These are phyloP conservation scores for Phytophthora rubi DNA, from an alignment of 352 stramenopile species.

Conservation along the genomic window DNA sequence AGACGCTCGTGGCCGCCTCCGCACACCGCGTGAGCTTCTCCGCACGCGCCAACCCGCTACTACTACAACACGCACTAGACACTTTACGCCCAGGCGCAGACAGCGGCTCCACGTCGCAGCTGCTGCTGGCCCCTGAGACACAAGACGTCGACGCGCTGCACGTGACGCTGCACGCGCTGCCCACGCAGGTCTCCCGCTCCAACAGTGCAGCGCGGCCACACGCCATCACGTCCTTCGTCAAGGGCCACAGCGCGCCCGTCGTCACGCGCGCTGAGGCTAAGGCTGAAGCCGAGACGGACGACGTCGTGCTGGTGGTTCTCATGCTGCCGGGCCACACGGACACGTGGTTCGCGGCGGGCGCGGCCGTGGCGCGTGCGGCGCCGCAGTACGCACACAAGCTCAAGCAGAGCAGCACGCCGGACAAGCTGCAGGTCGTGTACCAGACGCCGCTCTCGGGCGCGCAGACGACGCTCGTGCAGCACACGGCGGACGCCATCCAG, in stretches of 20 bases:
- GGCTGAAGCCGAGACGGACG: conserved; percentile 12
- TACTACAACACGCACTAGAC: conserved; percentile 60
- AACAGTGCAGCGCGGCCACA: conserved; percentile 80
- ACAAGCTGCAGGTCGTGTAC: conserved; percentile 65
- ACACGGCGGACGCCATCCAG: conserved; percentile 85
- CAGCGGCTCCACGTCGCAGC: conserved; percentile 49
- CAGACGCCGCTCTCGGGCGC: conserved; percentile 39
- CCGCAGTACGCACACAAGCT: conserved; percentile 66
- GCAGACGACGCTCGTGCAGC: conserved; percentile 51
- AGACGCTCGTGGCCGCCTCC: conserved; percentile 40
- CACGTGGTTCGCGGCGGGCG: conserved; percentile 67
- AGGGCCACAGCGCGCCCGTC: conserved; percentile 44
- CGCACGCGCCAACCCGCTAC: conserved; percentile 40
- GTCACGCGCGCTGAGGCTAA: conserved; percentile 3
- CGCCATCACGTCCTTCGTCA: conserved; percentile 72
- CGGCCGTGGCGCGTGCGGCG: conserved; percentile 56
- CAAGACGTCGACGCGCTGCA: conserved; percentile 32
- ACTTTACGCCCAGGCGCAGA: conserved; percentile 49
- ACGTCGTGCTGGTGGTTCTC: conserved; percentile 64
- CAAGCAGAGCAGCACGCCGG: conserved; percentile 42
- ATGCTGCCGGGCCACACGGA: conserved; percentile 54
- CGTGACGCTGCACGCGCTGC: conserved; percentile 65
- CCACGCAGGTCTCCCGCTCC: conserved; percentile 66
- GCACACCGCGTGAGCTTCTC: conserved; percentile 34
- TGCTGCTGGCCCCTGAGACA: conserved; percentile 50